Evolutionary conservation across 1,284 basidiomycete genomes (phyloP).

Genomic region (Wolfiporia cocos): DNA sequence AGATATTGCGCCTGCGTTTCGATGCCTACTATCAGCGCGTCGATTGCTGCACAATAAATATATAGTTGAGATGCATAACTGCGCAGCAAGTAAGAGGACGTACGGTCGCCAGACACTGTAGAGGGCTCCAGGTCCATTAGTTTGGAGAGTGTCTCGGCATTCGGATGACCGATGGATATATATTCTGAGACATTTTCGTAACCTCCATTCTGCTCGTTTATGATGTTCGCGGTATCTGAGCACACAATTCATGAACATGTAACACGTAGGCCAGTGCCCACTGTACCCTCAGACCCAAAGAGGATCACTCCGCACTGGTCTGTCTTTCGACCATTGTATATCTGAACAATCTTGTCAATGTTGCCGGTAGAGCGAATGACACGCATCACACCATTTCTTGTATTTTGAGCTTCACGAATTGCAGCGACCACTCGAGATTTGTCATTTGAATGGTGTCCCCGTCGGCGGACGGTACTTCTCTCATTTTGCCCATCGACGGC

Average conservation of each 20-base stretch:
- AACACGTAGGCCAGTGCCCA: background rate
- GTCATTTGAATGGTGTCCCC: constrained; percentile 52
- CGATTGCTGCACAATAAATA: constrained; percentile 54
- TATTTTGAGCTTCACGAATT: constrained; percentile 83
- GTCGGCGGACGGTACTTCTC: constrained; percentile 51
- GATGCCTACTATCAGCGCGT: constrained; percentile 81
- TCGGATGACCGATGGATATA: constrained; percentile 76
- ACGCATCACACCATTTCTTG: constrained; percentile 90
- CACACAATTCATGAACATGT: background rate
- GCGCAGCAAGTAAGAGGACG: no score
- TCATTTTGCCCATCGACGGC: constrained; percentile 71
- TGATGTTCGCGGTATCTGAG: constrained; percentile 70
- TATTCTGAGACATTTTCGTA: constrained; percentile 79
- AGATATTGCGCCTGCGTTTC: constrained; percentile 68
- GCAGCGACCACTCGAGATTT: constrained; percentile 76
- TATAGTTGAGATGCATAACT: constrained; percentile 2
- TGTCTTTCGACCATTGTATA: constrained; percentile 86
- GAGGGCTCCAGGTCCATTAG: constrained; percentile 63
- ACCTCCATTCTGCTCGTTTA: constrained; percentile 55
- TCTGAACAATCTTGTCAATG: constrained; percentile 87
- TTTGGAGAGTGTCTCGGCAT: constrained; percentile 68
- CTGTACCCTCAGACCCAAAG: constrained; percentile 73
- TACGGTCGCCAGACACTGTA: constrained; percentile 61
- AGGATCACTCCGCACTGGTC: constrained; percentile 85
- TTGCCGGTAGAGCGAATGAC: constrained; percentile 82